Base-by-base conservation (phyloP, 371 early-diverging fungal genomes). In the Mortierella sp. region DNA sequence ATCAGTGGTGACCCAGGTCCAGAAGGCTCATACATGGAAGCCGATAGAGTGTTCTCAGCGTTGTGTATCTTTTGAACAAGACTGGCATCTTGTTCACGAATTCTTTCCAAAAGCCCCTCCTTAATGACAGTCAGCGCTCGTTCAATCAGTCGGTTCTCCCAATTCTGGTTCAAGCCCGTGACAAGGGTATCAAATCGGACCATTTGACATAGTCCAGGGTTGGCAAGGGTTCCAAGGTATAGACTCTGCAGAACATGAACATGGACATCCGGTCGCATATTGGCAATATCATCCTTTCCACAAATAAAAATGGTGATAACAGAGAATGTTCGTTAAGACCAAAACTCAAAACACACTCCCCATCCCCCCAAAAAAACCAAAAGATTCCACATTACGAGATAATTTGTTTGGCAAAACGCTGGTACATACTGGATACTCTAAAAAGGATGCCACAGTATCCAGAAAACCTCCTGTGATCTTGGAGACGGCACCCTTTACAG, bases 371-470 rank as follows among this genome's bases (percentile, higher is more conserved):
- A 1, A 9, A 15, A 1, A 11, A 4, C 14, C 14, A 19, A 63
- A 18, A 2, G 7, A 29, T 11, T 12, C 37, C 37, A 37, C 37
- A 37, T 9, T n/a, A 5, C 18, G 44, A 21, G 18, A 47, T 1
- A 47, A 4, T 19, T 18, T 2, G 14, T 26, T 19, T 12, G 11
- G 19, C 37, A 37, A 9, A 37, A n/a, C 9, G 3, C 6, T 7
- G 5, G 12, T 26, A 48, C 66, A 46, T 76, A 81, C 81, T 4
- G 79, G 82, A 57, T 77, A 79, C 23, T 71, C 69, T 19, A 82
- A 51, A 19, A 82, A 77, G n/a, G 68, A 67, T 21, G 61, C 50
- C 37, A 82, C 68, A 21, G 55, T 60, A 12, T 67, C 70, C 23
- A 82, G 63, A 45, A 74, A 82, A 21, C 68, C 57, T 26, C 58